Evolutionary conservation across 176 grass and related monocot species (phyloP).

Genomic region (Oropetium thomaeum): DNA sequence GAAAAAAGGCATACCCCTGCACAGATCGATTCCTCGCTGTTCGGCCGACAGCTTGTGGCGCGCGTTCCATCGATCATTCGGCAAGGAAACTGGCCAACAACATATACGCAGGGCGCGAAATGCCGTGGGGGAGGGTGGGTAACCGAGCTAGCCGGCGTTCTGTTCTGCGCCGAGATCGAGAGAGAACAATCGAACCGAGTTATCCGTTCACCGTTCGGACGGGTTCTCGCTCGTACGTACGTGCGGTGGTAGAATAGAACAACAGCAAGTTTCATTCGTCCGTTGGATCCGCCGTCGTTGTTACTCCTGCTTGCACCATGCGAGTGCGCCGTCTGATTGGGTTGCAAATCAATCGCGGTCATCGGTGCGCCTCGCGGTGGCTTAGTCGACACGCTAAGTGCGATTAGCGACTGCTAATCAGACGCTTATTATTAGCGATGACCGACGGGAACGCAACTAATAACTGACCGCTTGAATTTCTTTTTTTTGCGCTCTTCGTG

Average conservation of each 20-base stretch:
- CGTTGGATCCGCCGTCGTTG: too few species aligned
- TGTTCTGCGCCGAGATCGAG: not conserved
- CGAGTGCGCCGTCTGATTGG: too few species aligned
- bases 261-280: too few species aligned
- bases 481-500: too few species aligned
- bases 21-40: too few species aligned
- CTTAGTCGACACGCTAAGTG: conserved; percentile 18
- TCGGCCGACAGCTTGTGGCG: not conserved
- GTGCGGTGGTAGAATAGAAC: too few species aligned
- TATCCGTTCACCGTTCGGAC: not conserved
- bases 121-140: not conserved
- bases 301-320: too few species aligned
- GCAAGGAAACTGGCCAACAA: not conserved
- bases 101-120: not conserved
- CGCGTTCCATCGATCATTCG: not conserved
- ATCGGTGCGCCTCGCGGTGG: not conserved
- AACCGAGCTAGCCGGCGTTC: not conserved
- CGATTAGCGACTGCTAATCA: not conserved
- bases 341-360: conserved; percentile 21
- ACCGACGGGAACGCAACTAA: not conserved
- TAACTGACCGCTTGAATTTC: not conserved
- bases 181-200: conserved; percentile 4
- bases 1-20: too few species aligned
- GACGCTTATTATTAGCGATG: not conserved
- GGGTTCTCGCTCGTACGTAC: too few species aligned